Base-by-base conservation (phyloP, 768 basidiomycete species). In the Polyporus arcularius region DNA sequence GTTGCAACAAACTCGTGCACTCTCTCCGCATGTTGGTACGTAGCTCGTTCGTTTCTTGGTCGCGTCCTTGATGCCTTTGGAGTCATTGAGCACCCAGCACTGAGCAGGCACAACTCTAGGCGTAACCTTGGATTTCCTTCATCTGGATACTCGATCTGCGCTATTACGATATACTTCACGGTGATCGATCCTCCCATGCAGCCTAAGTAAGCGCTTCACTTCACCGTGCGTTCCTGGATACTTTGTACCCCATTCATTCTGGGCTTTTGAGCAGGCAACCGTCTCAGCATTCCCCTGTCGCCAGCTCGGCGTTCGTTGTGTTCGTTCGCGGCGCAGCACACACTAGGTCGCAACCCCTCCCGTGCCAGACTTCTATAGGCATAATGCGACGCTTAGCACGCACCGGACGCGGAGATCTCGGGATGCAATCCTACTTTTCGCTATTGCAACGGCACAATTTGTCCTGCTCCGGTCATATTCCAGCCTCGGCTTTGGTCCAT, bases 361-460 rank as follows among this genome's bases (percentile, higher is more conserved):
- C 32, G n/a, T 11, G 21, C 16, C 26, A 21, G 46, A 38, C 54
- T 49, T 30, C 14, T 52, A 41, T 52, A 26, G 60, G 55, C 26
- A 45, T 61, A 56, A 47, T 8, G 26, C 38, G 40, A 50, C 31
- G 32, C 48, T 52, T 40, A n/a, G n/a, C 49, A 54, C 16, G 30
- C 50, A 41, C 42, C 21, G 21, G 8, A 30, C 53, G 35, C 60
- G 60, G 60, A 21, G 32, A 52, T 61, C 60, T 61, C 60, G 55
- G 60, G 60, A 14, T 49, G 54, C 49, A 31, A 32, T 16, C 49
- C 58, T 11, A 35, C n/a, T n/a, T 55, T 47, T 55, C 45, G 49
- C 50, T 35, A 55, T 56, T 47, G 14, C 4, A 56, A 14, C 40
- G 49, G 53, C 41, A 51, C 43, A 61, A 61, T 61, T 52, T 61